Percentiles rank a stretch among this genome's conserved stretches.
Evolutionary conservation across 2,329 filamentous ascomycete species (phyloP).

Genomic region (Ophiocordyceps australis): DNA sequence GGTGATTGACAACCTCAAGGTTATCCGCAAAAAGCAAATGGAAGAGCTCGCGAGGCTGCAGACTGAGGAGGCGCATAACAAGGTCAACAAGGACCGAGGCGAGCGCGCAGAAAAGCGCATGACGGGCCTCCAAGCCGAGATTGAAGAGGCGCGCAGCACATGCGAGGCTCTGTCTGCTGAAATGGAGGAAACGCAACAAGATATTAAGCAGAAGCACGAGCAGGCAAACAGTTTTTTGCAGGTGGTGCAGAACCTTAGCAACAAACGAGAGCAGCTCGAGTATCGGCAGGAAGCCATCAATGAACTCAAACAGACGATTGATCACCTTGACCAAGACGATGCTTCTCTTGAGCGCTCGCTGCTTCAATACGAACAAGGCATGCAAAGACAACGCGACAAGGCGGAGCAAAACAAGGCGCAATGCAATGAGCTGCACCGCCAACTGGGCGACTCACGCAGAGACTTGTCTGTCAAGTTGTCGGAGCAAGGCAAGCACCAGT

Average conservation of each 20-base stretch:
- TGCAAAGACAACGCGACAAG: constrained; percentile 46
- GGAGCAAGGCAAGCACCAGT: constrained; percentile 63
- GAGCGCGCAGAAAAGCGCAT: constrained; percentile 52
- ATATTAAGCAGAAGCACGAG: constrained; percentile 48
- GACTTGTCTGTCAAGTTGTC: constrained; percentile 33
- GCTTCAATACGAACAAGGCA: constrained; percentile 59
- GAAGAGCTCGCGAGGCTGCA: constrained; percentile 57
- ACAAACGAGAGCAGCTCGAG: constrained; percentile 56
- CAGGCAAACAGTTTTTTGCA: constrained; percentile 57
- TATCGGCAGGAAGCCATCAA: constrained; percentile 53
- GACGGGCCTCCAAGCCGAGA: constrained; percentile 45
- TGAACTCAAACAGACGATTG: constrained; percentile 53
- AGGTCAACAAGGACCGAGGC: constrained; percentile 70
- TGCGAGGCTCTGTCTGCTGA: constrained; percentile 38
- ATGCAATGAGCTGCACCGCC: constrained; percentile 45
- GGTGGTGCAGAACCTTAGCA: constrained; percentile 57
- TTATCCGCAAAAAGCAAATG: constrained; percentile 66
- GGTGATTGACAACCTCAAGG: constrained; percentile 87
- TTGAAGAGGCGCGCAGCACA: constrained; percentile 40
- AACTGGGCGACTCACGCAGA: constrained; percentile 23
- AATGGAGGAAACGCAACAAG: constrained; percentile 38
- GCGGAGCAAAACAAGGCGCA: constrained; percentile 42
- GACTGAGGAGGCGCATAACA: constrained; percentile 58
- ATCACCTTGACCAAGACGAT: constrained; percentile 64
- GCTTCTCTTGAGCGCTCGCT: constrained; percentile 54